A percentile compares a stretch with the other conserved stretches of the same genome.
phyloP scores from a whole-genome alignment of 441 rosid species.

The Breynia disticha region DNA sequence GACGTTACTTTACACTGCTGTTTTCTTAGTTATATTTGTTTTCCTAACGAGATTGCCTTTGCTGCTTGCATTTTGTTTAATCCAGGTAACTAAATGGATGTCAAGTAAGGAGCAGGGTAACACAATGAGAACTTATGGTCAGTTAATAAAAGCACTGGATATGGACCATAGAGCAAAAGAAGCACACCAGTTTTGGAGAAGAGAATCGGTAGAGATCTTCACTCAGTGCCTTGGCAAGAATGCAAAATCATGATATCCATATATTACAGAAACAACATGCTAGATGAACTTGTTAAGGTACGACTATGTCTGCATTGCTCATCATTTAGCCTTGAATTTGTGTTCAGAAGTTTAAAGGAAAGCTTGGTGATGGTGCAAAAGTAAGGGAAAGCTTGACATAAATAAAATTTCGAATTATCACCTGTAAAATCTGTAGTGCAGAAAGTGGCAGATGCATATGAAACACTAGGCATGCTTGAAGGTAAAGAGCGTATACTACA shows the following conservation, averaged over 20 bases:
- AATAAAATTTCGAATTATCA: conserved; percentile 20
- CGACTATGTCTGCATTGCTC: conserved; percentile 7
- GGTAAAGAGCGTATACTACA: conserved; percentile 53
- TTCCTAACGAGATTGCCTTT: too few relatives aligned
- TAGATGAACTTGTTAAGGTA: conserved; percentile 66
- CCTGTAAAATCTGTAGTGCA: conserved; percentile 57
- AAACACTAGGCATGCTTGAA: conserved; percentile 51
- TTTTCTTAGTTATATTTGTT: too few relatives aligned
- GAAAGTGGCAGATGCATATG: conserved; percentile 81
- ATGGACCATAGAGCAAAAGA: conserved; percentile 83
- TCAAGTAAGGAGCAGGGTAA: conserved; percentile 94
- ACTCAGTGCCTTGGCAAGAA: conserved; percentile 84
- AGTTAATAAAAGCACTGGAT: conserved; percentile 73
- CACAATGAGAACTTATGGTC: conserved; percentile 73
- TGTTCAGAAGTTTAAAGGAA: too few relatives aligned
- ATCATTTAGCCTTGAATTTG: too few relatives aligned
- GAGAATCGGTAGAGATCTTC: conserved; percentile 66
- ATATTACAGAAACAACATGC: conserved; percentile 81
- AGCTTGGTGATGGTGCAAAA: too few relatives aligned
- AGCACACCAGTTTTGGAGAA: conserved; percentile 73
- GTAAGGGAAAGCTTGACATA: too few relatives aligned
- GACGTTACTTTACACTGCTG: too few relatives aligned
- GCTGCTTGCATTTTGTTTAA: too few relatives aligned
- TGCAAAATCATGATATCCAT: conserved; percentile 65
- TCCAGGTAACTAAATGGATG: conserved; percentile 94